Evolutionary conservation across 75 land plant genomes (phyloP).

Genomic region (Adiantum capillusveneris): DNA sequence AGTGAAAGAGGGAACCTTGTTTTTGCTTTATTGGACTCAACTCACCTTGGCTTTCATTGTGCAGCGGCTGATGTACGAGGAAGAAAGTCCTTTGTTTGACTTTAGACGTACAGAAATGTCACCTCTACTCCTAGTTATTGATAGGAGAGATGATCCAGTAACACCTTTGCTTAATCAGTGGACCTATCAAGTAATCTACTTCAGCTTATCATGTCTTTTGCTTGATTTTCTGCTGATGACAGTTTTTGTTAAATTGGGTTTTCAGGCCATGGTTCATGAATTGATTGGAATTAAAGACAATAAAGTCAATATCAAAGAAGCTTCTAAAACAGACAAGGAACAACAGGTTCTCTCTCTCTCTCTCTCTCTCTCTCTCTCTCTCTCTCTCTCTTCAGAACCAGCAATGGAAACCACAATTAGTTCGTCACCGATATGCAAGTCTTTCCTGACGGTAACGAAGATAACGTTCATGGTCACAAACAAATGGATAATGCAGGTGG

Average conservation of each 20-base stretch:
- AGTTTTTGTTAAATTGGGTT: neutral
- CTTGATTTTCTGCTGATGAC: neutral
- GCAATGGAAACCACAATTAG: no score
- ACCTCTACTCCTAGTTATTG: conserved; percentile 76
- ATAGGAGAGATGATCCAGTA: conserved; percentile 97
- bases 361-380: no score
- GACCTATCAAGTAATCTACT: conserved; percentile 86
- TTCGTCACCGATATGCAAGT: no score
- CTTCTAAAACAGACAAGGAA: conserved; percentile 67
- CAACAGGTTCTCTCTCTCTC: conserved; percentile 67
- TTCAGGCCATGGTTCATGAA: conserved; percentile 99
- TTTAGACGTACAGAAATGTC: conserved; percentile 84
- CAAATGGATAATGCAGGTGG: no score
- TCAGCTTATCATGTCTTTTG: neutral
- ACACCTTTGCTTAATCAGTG: conserved; percentile 96
- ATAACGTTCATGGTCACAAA: no score
- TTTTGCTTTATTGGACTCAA: no score
- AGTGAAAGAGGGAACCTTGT: no score
- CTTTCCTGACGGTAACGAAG: no score
- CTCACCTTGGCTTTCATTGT: neutral
- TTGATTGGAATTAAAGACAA: conserved; percentile 92
- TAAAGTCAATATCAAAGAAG: conserved; percentile 61
- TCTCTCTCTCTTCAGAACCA: no score
- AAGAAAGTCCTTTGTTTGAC: conserved; percentile 95
- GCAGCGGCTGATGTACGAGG: conserved; percentile 96